Percentiles rank a stretch among this genome's conserved stretches.
phyloP scores from a whole-genome alignment of 176 grass and related monocot species.

The Pontederia paniculata region DNA sequence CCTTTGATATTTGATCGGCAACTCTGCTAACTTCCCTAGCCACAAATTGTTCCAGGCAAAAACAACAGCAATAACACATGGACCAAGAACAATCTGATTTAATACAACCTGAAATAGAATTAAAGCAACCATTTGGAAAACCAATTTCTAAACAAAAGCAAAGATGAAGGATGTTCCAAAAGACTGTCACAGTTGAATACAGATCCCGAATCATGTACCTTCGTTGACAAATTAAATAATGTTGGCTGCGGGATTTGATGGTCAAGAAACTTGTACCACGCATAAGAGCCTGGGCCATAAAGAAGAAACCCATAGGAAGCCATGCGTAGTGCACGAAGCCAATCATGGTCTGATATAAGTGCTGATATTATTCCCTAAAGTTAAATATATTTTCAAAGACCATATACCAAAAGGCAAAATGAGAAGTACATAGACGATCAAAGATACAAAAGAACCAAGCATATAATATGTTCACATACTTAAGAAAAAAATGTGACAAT shows the following conservation, averaged over 20 bases:
- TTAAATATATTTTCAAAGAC: constrained; percentile 18
- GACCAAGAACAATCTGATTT: constrained; percentile 88
- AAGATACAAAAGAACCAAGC: not conserved
- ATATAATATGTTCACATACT: no score
- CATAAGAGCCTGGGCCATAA: constrained; percentile 74
- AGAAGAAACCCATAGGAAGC: constrained; percentile 84
- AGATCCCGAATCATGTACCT: constrained; percentile 29
- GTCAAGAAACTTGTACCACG: constrained; percentile 85
- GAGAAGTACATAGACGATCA: not conserved
- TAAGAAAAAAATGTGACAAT: no score
- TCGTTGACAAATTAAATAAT: constrained; percentile 50
- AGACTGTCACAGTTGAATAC: not conserved
- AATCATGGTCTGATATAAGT: constrained; percentile 63
- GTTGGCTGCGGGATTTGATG: constrained; percentile 57
- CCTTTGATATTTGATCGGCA: constrained; percentile 77
- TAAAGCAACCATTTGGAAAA: not conserved
- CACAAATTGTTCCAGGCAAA: constrained; percentile 99
- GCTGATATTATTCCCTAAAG: constrained; percentile 40
- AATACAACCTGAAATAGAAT: constrained; percentile 66
- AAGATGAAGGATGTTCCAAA: not conserved
- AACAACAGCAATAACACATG: constrained; percentile 85
- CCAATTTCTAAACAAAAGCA: not conserved
- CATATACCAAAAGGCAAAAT: not conserved
- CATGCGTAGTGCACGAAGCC: constrained; percentile 63
- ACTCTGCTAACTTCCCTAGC: constrained; percentile 68